Evolutionary conservation across 805 yeast species (phyloP).

Genomic region (Lipomyces kockii): DNA sequence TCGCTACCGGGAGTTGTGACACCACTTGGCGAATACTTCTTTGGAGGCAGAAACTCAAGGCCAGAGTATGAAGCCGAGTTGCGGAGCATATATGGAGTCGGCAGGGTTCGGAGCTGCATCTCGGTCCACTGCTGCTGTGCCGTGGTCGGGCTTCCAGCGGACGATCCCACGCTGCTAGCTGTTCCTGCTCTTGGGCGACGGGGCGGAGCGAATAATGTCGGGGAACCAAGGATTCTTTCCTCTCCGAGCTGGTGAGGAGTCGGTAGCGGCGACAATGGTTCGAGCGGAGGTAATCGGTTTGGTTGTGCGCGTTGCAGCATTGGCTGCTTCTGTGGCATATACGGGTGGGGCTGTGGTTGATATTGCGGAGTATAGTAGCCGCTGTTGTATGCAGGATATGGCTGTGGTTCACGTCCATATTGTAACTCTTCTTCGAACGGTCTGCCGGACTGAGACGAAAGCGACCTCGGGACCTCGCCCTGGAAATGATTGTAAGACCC

Average conservation of each 20-base stretch:
- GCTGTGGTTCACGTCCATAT: neutral
- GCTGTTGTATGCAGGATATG: neutral
- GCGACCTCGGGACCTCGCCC: constrained; percentile 13
- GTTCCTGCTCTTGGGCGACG: constrained; percentile 6
- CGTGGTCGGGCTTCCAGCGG: constrained; percentile 18
- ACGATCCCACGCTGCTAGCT: constrained; percentile 6
- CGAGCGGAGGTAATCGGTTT: constrained; percentile 24
- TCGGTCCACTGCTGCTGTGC: constrained; percentile 21
- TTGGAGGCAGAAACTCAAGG: constrained; percentile 35
- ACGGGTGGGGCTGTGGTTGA: neutral
- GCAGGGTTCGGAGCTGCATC: constrained; percentile 29
- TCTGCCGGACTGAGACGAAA: constrained; percentile 12
- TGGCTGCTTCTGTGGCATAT: neutral
- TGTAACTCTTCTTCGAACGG: neutral
- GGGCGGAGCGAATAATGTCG: constrained; percentile 33
- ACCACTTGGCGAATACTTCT: constrained; percentile 17
- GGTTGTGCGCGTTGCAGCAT: constrained; percentile 11
- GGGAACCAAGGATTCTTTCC: constrained; percentile 26
- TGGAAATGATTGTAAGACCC: neutral
- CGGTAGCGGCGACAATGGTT: constrained; percentile 34
- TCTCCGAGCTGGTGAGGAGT: constrained; percentile 33
- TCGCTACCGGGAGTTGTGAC: neutral
- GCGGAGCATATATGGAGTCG: constrained; percentile 36
- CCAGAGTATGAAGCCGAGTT: constrained; percentile 33
- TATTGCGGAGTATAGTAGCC: neutral